Base-by-base conservation (phyloP, 306 rosid species). In the Castanea sativa region DNA sequence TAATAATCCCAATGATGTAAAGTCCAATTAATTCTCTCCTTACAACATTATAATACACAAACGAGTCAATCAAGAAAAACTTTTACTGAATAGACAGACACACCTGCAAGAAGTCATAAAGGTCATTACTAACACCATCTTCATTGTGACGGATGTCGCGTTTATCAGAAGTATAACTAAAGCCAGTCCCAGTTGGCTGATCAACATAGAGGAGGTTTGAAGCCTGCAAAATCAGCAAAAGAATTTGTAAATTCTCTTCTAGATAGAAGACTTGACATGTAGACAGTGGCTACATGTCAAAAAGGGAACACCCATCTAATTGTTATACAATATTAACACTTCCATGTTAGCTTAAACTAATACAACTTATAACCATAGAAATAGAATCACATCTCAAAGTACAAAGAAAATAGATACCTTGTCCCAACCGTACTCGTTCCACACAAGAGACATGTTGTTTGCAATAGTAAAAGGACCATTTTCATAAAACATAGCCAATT, bases 361-460 rank as follows among this genome's bases (percentile, higher is more conserved):
- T 76, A 33, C 73, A 73, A 35, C 52, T 15, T 7, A 35, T 56
- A 70, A 77, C 23, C 74, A 53, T n/a, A 73, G 30, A 38, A 5
- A 76, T 5, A 69, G n/a, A 56, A 43, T 41, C 55, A 27, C 21
- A 25, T 53, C 10, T 10, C 52, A 21, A 41, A 38, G 45, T 38
- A 38, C 11, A 7, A 38, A 38, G 45, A 38, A 38, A 41, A 41
- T 41, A 41, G 55, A 71, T 88, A 95, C 99, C 93, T 93, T 84
- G 83, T 95, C 99, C 99, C 99, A 95, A 60, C 99, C 99, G 67
- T 90, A 88, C 27, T 90, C 88, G 82, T 95, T 95, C 98, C 97
- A 95, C 53, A 86, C 80, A 85, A 95, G 98, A 35, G 99, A 90
- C 90, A 93, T 76, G 86, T 95, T 95, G 74, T 95, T 78, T 45